Percentiles rank a stretch among this genome's conserved stretches.
Evolutionary conservation across 129 eudicot genomes (phyloP).

Genomic region (Lactuca sativa): DNA sequence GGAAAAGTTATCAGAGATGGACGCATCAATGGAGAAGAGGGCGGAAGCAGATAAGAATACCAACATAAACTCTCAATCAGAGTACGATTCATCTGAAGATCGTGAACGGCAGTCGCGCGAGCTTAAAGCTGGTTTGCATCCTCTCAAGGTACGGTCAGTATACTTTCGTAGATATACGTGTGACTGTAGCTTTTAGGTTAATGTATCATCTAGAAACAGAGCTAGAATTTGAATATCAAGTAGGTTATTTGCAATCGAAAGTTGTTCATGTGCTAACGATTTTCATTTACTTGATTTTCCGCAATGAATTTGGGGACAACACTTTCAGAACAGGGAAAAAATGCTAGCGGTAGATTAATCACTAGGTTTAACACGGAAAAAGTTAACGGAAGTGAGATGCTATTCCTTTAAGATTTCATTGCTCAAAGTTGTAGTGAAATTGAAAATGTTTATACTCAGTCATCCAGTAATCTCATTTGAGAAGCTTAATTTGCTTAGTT

Average conservation of each 20-base stretch:
- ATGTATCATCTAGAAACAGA: background rate
- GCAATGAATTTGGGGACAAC: background rate
- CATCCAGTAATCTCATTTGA: background rate
- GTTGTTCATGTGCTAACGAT: background rate
- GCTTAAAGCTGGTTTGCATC: conserved; percentile 84
- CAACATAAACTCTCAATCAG: conserved; percentile 23
- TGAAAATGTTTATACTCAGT: background rate
- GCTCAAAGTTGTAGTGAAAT: background rate
- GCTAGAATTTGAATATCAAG: background rate
- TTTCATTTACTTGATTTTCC: background rate
- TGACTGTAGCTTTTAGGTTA: background rate
- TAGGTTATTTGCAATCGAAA: background rate
- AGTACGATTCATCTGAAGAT: conserved; percentile 50
- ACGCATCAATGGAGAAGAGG: conserved; percentile 46
- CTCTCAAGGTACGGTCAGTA: conserved; percentile 58
- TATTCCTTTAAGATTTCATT: background rate
- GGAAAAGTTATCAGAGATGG: conserved; percentile 31
- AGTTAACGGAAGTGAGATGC: background rate
- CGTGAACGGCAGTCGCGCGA: conserved; percentile 78
- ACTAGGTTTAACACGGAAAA: conserved; percentile 4
- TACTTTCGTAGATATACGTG: background rate
- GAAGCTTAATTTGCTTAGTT: conserved; percentile 14
- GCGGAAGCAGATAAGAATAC: conserved; percentile 29
- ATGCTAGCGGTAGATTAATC: conserved; percentile 1
- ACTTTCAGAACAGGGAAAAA: background rate